Percentiles rank a stretch among this genome's conserved stretches.
Evolutionary conservation across 1,284 basidiomycete genomes (phyloP).

Genomic region (Meripilus lineatus): DNA sequence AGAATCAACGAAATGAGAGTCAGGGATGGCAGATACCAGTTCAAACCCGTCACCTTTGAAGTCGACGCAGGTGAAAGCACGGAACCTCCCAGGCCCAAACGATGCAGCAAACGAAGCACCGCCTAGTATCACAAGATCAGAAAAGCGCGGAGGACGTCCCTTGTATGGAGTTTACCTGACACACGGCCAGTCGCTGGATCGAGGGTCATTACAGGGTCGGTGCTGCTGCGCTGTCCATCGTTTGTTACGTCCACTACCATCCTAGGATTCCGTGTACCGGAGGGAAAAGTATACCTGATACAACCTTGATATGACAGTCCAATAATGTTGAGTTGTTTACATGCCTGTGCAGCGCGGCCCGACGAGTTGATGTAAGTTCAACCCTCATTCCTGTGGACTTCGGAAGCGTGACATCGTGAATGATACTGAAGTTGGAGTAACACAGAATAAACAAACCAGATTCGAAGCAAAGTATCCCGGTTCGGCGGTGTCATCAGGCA

Average conservation of each 20-base stretch:
- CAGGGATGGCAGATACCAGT: constrained; percentile 23
- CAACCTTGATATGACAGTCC: background rate
- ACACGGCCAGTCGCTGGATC: constrained; percentile 44
- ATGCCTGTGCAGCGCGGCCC: constrained; percentile 51
- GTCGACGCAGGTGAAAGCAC: constrained; percentile 55
- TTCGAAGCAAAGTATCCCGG: constrained; percentile 63
- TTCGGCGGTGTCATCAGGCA: constrained; percentile 52
- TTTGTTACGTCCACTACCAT: constrained; percentile 55
- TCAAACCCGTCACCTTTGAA: constrained; percentile 52
- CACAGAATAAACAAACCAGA: constrained; percentile 30
- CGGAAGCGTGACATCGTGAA: background rate
- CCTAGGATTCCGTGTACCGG: constrained; percentile 32
- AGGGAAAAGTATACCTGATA: constrained; percentile 27
- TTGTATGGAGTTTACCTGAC: constrained; percentile 20
- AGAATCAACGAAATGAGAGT: constrained; percentile 9
- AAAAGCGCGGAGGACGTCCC: background rate
- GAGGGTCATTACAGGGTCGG: constrained; percentile 39
- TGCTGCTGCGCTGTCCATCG: constrained; percentile 49
- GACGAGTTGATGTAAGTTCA: constrained; percentile 52
- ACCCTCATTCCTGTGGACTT: constrained; percentile 55
- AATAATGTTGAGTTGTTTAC: background rate
- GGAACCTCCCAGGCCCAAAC: constrained; percentile 52
- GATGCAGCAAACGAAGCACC: constrained; percentile 40
- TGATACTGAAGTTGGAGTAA: background rate
- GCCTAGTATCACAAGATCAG: constrained; percentile 13